Evolutionary conservation across 768 basidiomycete genomes (phyloP), one percentile per base, ranked within the genome.

Genomic region (Leccinum subgranulosum): DNA sequence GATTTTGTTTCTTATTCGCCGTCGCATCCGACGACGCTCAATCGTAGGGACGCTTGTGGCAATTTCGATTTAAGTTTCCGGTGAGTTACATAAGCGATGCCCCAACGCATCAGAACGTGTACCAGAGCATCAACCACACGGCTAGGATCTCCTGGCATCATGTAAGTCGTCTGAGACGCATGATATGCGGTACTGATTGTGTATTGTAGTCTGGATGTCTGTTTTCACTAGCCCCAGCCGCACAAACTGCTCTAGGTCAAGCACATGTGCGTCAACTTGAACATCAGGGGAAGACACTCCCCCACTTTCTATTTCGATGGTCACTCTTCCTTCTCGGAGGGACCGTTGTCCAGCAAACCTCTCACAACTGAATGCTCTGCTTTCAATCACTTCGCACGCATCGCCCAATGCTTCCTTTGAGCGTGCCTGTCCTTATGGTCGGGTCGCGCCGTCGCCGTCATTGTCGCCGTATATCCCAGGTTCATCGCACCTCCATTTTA

Each of bases 261-360:
- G 84, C 58, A 88, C 87, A 0, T 85, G 81, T 64, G 87, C 86
- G 0, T 80, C 78, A 0, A n/a, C n/a, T n/a, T n/a, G n/a, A n/a
- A 85, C 82, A 66, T 87, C 87, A 12, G 88, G 86, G 36, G 76
- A 72, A 12, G 86, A 88, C 11, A 90, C 89, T 0, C 87, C 88
- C 5, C 87, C 89, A 0, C 77, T 91, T 4, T 87, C 86, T 1
- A 69, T 79, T 6, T 88, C 84, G 0, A 90, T 57, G 83, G 83
- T 3, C 86, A 86, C 1, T 88, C 84, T 2, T 73, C 80, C 0
- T 72, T 84, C 48, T 87, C 85, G 0, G 87, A 84, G 5, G 86
- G 85, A 29, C 91, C 90, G 0, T 82, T 88, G 68, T 90, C 87
- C 0, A 90, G 89, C 72, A 84, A n/a, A n/a, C n/a, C n/a, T 91